Conservation (phyloP, 176 grass and related monocot species). For the Tuctoria greenei region DNA sequence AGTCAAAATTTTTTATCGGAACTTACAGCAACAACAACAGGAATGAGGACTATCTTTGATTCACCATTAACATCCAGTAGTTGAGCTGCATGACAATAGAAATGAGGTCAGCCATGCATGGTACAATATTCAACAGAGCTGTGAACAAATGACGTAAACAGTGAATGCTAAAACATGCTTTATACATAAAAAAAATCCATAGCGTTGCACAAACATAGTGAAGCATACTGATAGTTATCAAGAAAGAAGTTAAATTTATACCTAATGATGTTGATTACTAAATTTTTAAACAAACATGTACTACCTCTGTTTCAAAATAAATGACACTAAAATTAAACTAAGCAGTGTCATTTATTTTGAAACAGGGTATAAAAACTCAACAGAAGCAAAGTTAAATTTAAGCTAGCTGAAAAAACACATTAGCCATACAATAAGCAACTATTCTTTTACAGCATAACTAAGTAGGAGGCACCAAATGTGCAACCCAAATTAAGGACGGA, state of each 20-base stretch:
- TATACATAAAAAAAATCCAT: not conserved
- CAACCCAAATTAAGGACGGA: not conserved
- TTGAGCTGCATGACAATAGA: conserved; percentile 62
- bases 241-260: not conserved
- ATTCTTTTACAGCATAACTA: not conserved
- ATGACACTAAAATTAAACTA: too few relatives aligned
- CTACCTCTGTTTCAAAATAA: too few relatives aligned
- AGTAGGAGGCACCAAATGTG: not conserved
- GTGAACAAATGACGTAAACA: too few relatives aligned
- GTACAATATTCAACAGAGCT: not conserved
- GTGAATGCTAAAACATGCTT: conserved; percentile 8
- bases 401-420: not conserved
- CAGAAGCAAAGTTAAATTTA: too few relatives aligned
- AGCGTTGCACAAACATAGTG: too few relatives aligned
- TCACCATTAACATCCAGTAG: conserved; percentile 65
- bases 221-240: too few relatives aligned
- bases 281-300: not conserved
- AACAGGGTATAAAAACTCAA: too few relatives aligned
- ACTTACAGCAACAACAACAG: conserved; percentile 81
- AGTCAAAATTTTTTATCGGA: conserved; percentile 17
- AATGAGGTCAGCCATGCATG: conserved; percentile 10
- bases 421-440: not conserved
- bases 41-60: conserved; percentile 75
- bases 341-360: too few relatives aligned
- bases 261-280: not conserved